phyloP scores from a whole-genome alignment of 495 filamentous ascomycete genomes.

The Neurospora discreta region DNA sequence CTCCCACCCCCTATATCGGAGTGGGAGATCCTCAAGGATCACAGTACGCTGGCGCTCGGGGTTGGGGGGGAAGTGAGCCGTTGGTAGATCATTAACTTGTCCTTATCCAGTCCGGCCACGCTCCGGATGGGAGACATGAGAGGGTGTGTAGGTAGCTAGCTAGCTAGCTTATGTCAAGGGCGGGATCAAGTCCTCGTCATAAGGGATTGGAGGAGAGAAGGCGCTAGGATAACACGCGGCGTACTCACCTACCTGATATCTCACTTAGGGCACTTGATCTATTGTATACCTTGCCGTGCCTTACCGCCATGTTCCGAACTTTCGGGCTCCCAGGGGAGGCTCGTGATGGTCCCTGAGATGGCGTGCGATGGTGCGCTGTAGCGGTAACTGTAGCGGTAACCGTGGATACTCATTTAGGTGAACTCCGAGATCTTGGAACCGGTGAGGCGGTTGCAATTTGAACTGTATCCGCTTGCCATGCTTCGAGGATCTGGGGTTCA shows the following conservation, averaged over 20 bases:
- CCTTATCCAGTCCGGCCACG: not conserved
- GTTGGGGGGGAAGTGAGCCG: not conserved
- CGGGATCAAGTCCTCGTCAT: not conserved
- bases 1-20: not conserved
- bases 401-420: not conserved
- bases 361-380: not conserved
- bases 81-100: not conserved
- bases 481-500: not conserved
- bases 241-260: not conserved
- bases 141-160: not conserved
- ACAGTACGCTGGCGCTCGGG: not conserved
- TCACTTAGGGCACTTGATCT: not conserved
- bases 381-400: not conserved
- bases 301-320: not conserved
- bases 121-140: not conserved
- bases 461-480: not conserved
- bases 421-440: not conserved
- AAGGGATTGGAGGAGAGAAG: not conserved
- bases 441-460: not conserved
- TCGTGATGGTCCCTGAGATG: not conserved
- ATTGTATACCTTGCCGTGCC: not conserved
- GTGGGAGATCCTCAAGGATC: not conserved
- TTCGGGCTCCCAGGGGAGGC: not conserved
- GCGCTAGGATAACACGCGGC: not conserved
- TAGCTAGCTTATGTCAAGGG: not conserved